Conservation (phyloP, 495 filamentous ascomycete genomes). For the Tuber umbilicatum region DNA sequence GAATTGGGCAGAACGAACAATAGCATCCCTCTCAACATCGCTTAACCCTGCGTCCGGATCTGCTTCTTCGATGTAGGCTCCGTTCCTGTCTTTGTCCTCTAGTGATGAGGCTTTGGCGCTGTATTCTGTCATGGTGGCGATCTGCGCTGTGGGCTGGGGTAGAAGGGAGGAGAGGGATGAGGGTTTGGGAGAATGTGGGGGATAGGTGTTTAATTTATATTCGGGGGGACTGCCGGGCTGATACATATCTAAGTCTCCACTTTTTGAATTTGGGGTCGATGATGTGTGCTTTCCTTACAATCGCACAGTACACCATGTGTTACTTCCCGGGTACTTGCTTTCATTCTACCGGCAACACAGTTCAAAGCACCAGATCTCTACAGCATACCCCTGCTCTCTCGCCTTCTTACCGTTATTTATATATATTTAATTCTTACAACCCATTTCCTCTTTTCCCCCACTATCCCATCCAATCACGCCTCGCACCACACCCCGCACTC, state of each 20-base stretch:
- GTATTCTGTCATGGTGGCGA: conserved; percentile 8
- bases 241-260: not conserved
- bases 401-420: not conserved
- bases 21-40: conserved; percentile 58
- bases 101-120: conserved; percentile 7
- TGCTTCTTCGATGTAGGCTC: conserved; percentile 13
- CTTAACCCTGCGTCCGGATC: conserved; percentile 66
- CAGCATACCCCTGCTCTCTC: not conserved
- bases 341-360: not conserved
- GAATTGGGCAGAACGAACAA: conserved; percentile 49
- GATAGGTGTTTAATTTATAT: not conserved
- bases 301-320: not conserved
- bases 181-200: not conserved
- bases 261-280: not conserved
- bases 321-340: not conserved
- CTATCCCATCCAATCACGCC: not conserved
- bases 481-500: not conserved
- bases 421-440: not conserved
- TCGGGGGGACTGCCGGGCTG: not conserved
- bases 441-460: not conserved
- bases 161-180: not conserved
- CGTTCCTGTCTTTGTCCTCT: conserved; percentile 14
- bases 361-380: not conserved
- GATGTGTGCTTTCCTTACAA: not conserved
- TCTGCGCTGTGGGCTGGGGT: not conserved